Percentiles rank a stretch among this genome's conserved stretches.
Conservation (phyloP, 495 filamentous ascomycete genomes). For the Neurospora pannonica region DNA sequence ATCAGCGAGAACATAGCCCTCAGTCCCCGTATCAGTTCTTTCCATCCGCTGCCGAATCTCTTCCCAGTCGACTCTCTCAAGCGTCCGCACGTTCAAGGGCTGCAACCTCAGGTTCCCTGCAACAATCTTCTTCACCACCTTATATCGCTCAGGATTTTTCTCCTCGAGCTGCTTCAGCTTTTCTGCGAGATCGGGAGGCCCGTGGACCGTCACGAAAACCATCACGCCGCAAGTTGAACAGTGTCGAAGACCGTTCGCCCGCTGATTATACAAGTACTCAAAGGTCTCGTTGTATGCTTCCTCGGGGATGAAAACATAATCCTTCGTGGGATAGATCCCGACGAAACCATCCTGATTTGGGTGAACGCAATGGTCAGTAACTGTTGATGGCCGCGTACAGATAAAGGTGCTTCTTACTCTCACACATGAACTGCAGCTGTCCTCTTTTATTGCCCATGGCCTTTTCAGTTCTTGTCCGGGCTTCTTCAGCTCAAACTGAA, state of each 20-base stretch:
- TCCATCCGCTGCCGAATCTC: neutral
- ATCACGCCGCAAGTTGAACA: conserved; percentile 15
- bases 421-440: conserved; percentile 16
- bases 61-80: conserved; percentile 7
- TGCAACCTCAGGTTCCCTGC: conserved; percentile 9
- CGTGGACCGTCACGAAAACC: conserved; percentile 11
- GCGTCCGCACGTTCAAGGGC: conserved; percentile 13
- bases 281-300: conserved; percentile 4
- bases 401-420: conserved; percentile 1
- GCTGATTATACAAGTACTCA: conserved; percentile 10
- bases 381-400: neutral
- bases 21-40: conserved; percentile 8
- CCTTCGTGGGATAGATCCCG: conserved; percentile 10
- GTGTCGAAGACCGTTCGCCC: neutral
- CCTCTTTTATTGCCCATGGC: conserved; percentile 5
- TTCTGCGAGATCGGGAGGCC: conserved; percentile 4
- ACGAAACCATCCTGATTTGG: conserved; percentile 9
- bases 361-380: neutral
- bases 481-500: conserved; percentile 4
- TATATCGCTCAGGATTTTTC: conserved; percentile 8
- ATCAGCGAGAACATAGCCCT: conserved; percentile 9
- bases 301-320: conserved; percentile 8
- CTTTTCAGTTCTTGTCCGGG: neutral
- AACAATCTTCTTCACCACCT: conserved; percentile 2
- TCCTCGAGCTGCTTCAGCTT: conserved; percentile 5